Evolutionary conservation across 2,329 filamentous ascomycete species (phyloP).

Genomic region (Ceratocystis huliohia): DNA sequence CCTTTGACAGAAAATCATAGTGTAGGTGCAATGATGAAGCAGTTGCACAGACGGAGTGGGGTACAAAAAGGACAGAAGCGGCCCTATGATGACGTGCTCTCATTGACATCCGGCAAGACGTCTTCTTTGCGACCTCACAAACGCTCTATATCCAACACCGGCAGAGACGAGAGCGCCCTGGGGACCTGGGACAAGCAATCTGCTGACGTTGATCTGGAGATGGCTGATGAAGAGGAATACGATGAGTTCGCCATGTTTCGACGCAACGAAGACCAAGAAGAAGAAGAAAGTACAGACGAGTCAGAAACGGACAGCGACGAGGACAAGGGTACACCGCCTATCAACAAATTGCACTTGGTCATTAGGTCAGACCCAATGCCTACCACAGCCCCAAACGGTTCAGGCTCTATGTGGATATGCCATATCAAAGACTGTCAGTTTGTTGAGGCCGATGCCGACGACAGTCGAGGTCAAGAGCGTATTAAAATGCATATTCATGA

Average conservation of each 20-base stretch:
- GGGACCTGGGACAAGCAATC: not conserved
- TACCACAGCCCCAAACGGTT: slow-evolving; percentile 38
- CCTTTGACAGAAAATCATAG: not conserved
- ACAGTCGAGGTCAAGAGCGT: slow-evolving; percentile 39
- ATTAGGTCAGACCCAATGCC: slow-evolving; percentile 40
- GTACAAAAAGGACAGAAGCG: slow-evolving; percentile 12
- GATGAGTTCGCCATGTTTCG: slow-evolving; percentile 15
- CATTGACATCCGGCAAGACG: slow-evolving; percentile 7
- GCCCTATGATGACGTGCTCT: slow-evolving; percentile 8
- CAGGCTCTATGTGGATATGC: slow-evolving; percentile 54
- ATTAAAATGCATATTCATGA: slow-evolving; percentile 46
- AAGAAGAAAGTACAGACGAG: not conserved
- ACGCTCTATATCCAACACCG: not conserved
- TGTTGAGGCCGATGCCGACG: slow-evolving; percentile 49
- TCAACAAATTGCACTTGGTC: slow-evolving; percentile 27
- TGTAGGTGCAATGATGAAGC: slow-evolving; percentile 9
- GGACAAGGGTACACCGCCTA: not conserved
- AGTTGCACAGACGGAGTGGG: slow-evolving; percentile 12
- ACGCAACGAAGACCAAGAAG: slow-evolving; percentile 7
- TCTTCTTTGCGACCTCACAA: slow-evolving; percentile 17
- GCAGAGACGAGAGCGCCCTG: no score
- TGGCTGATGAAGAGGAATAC: not conserved
- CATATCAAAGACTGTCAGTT: slow-evolving; percentile 51
- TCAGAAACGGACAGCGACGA: not conserved
- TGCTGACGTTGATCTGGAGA: not conserved